Percentiles rank a stretch among this genome's conserved stretches.
Conservation (phyloP, 768 basidiomycete genomes). For the Dentipellis sp. region DNA sequence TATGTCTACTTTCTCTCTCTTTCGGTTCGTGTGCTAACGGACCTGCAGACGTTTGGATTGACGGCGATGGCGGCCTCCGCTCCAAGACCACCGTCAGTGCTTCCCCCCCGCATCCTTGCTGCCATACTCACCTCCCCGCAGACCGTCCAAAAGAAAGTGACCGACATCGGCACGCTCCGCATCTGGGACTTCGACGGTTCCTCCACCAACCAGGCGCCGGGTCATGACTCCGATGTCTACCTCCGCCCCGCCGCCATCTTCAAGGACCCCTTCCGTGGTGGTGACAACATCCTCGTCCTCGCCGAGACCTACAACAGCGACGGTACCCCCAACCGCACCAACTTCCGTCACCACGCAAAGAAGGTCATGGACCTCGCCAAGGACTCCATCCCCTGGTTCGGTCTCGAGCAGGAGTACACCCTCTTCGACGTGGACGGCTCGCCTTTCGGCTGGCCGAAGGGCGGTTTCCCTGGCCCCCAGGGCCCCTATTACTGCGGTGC, state of each 20-base stretch:
- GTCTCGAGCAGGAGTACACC: constrained; percentile 98
- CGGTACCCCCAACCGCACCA: constrained; percentile 94
- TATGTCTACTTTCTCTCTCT: constrained; percentile 26
- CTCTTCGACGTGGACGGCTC: constrained; percentile 87
- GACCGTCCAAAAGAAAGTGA: constrained; percentile 84
- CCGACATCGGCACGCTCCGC: constrained; percentile 84
- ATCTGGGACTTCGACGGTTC: constrained; percentile 99
- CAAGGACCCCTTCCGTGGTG: constrained; percentile 98
- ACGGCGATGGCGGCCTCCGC: constrained; percentile 89
- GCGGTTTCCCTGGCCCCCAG: constrained; percentile 98
- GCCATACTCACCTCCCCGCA: constrained; percentile 21
- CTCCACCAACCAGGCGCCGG: constrained; percentile 95
- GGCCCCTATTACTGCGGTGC: constrained; percentile 99
- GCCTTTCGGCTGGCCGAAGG: constrained; percentile 96
- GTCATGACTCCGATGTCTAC: constrained; percentile 93
- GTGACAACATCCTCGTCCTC: constrained; percentile 95
- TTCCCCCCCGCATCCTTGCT: not conserved
- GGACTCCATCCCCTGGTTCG: constrained; percentile 84
- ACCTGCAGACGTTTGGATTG: constrained; percentile 89
- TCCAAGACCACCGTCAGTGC: constrained; percentile 85
- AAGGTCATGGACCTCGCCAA: constrained; percentile 95
- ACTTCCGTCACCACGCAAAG: constrained; percentile 87
- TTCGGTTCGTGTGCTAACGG: constrained; percentile 12
- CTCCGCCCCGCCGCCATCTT: constrained; percentile 96
- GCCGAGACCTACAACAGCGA: constrained; percentile 99